Evolutionary conservation across 345 rosid species (phyloP).

Genomic region (Brassica nigra): DNA sequence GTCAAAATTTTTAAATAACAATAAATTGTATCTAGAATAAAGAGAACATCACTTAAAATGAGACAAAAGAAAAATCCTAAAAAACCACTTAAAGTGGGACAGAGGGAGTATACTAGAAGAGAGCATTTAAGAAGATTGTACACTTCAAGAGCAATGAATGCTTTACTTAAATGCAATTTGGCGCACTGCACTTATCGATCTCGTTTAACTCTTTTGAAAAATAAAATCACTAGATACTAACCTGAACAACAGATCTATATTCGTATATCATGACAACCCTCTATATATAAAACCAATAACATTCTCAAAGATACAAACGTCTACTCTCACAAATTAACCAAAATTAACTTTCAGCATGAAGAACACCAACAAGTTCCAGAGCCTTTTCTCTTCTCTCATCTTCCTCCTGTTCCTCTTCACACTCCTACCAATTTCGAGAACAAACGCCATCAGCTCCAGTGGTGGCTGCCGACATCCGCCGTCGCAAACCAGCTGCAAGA

Average conservation of each 20-base stretch:
- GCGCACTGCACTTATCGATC: slow-evolving; percentile 18
- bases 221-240: slow-evolving; percentile 11
- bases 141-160: slow-evolving; percentile 42
- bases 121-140: slow-evolving; percentile 36
- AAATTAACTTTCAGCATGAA: slow-evolving; percentile 25
- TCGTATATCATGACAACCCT: slow-evolving; percentile 4
- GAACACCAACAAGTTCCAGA: slow-evolving; percentile 28
- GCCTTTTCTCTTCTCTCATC: slow-evolving; percentile 28
- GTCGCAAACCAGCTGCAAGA: slow-evolving; percentile 46
- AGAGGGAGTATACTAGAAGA: background rate
- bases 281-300: slow-evolving; percentile 17
- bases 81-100: no score
- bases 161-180: slow-evolving; percentile 28
- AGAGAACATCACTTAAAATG: no score
- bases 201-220: slow-evolving; percentile 20
- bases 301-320: slow-evolving; percentile 15
- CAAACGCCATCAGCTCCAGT: background rate
- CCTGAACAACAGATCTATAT: background rate
- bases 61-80: no score
- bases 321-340: background rate
- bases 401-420: slow-evolving; percentile 16
- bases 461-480: slow-evolving; percentile 32
- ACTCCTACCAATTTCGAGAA: slow-evolving; percentile 10
- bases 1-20: no score
- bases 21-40: no score